A percentile compares a stretch with the other conserved stretches of the same genome.
phyloP scores from a whole-genome alignment of 2,329 filamentous ascomycete species.

The Clonostachys sp. region DNA sequence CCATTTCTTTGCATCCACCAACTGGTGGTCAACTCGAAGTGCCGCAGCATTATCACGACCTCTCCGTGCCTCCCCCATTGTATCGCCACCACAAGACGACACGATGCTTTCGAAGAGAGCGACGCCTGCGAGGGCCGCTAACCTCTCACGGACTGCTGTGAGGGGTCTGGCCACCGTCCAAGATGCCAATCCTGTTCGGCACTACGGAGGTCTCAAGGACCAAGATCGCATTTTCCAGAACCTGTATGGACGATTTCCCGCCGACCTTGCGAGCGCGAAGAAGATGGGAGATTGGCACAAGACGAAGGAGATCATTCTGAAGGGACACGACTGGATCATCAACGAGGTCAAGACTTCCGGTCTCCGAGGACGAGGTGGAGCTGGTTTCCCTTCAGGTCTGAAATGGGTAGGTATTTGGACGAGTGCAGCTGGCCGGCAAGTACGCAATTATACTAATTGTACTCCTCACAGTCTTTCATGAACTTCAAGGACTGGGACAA shows the following conservation, averaged over 20 bases:
- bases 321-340: conserved; percentile 99
- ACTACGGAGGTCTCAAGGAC: conserved; percentile 85
- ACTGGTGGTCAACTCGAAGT: conserved; percentile 21
- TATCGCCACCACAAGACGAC: conserved; percentile 18
- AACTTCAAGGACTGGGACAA: conserved; percentile 99
- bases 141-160: conserved; percentile 36
- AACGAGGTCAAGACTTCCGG: conserved; percentile 96
- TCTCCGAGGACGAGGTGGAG: conserved; percentile 90
- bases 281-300: conserved; percentile 99
- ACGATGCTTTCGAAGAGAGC: conserved; percentile 40
- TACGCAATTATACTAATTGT: conserved; percentile 9
- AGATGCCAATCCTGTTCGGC: conserved; percentile 64
- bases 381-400: conserved; percentile 94
- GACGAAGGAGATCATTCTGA: conserved; percentile 96
- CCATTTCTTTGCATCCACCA: conserved; percentile 28
- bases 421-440: neutral
- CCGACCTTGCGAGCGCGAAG: conserved; percentile 89
- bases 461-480: conserved; percentile 81
- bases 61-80: conserved; percentile 10
- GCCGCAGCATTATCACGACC: conserved; percentile 26
- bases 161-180: conserved; percentile 80
- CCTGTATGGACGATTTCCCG: conserved; percentile 87
- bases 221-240: conserved; percentile 99
- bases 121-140: conserved; percentile 29
- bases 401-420: conserved; percentile 79